Evolutionary conservation across 192 early-diverging fungal genomes (phyloP).

Genomic region (Umbelopsis vinacea): DNA sequence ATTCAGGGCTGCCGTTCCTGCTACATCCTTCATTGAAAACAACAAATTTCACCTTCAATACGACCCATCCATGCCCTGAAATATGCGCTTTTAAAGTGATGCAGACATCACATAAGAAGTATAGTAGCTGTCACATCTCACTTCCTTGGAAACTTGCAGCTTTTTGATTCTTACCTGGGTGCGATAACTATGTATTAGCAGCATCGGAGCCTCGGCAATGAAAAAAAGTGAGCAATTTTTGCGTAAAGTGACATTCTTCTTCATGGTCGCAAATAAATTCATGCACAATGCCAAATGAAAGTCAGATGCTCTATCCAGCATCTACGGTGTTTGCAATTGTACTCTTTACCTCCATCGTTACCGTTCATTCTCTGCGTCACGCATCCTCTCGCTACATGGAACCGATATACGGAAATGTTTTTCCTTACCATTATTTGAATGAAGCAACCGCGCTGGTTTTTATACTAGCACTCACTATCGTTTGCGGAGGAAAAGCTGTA

Average conservation of each 20-base stretch:
- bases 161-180: too few species aligned
- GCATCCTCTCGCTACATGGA: slow-evolving; percentile 65
- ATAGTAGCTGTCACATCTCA: too few species aligned
- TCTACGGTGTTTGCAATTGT: background rate
- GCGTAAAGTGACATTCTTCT: background rate
- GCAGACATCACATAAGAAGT: too few species aligned
- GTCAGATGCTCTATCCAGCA: background rate
- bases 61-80: too few species aligned
- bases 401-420: slow-evolving; percentile 71
- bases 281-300: background rate
- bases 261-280: background rate
- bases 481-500: background rate
- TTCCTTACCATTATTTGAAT: slow-evolving; percentile 53
- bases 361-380: slow-evolving; percentile 42
- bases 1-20: too few species aligned
- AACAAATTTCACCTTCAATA: too few species aligned
- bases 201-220: background rate
- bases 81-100: too few species aligned
- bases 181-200: too few species aligned
- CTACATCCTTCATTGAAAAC: too few species aligned
- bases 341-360: slow-evolving; percentile 13
- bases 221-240: background rate
- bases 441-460: slow-evolving; percentile 43
- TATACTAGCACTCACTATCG: slow-evolving; percentile 49
- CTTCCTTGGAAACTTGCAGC: too few species aligned